Evolutionary conservation across 441 rosid species (phyloP).

Genomic region (Populus hybrid): DNA sequence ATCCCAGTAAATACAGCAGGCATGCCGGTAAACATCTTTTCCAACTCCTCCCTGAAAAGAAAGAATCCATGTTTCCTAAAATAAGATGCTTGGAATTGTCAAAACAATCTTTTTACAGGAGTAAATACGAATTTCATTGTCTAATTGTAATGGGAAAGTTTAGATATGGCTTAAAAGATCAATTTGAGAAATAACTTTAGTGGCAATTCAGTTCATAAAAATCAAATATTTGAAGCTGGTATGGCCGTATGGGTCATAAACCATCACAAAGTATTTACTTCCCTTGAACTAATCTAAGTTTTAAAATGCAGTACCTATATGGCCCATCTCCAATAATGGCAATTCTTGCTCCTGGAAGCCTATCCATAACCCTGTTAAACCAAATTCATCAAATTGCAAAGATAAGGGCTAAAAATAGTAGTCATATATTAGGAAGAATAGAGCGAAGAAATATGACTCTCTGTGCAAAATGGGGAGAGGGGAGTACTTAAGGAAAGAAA

Average conservation of each 20-base stretch:
- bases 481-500: not conserved
- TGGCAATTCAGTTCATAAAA: not conserved
- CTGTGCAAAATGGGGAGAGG: not conserved
- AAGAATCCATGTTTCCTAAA: not conserved
- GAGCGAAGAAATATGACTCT: not conserved
- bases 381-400: not conserved
- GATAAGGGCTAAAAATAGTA: not conserved
- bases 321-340: slow-evolving; percentile 98
- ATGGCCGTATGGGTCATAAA: not conserved
- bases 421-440: not conserved
- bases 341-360: slow-evolving; percentile 84
- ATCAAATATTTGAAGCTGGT: not conserved
- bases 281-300: not conserved
- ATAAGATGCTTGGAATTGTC: not conserved
- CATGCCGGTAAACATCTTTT: slow-evolving; percentile 76
- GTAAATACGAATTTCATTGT: not conserved
- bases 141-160: not conserved
- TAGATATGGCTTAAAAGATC: too few relatives aligned
- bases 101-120: not conserved
- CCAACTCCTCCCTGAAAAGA: slow-evolving; percentile 69
- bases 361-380: slow-evolving; percentile 78
- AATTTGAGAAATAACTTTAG: not conserved
- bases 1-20: slow-evolving; percentile 94
- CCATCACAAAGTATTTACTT: not conserved
- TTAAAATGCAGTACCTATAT: slow-evolving; percentile 48